phyloP scores from a whole-genome alignment of 129 eudicot species.

The Artemisia tridentata region DNA sequence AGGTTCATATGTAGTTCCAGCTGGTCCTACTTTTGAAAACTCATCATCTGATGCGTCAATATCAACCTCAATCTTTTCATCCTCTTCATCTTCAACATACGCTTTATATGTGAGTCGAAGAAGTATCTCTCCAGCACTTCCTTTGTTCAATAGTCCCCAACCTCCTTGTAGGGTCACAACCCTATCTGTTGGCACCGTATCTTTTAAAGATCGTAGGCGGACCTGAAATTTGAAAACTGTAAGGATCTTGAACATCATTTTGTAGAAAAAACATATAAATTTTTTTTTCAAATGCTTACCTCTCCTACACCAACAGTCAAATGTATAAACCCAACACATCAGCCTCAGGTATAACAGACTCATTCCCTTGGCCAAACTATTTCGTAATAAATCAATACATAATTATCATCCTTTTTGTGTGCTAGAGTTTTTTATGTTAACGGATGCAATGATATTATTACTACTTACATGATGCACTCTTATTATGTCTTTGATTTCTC shows the following conservation, averaged over 20 bases:
- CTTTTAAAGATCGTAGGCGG: slow-evolving; percentile 73
- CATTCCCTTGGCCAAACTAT: too few relatives aligned
- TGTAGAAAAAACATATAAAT: not conserved
- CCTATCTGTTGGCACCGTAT: slow-evolving; percentile 82
- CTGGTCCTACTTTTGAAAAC: slow-evolving; percentile 44
- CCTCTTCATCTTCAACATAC: too few relatives aligned
- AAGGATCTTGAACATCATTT: not conserved
- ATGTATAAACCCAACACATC: slow-evolving; percentile 78
- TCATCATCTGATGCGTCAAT: slow-evolving; percentile 60
- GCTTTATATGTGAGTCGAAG: too few relatives aligned
- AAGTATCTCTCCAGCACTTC: too few relatives aligned
- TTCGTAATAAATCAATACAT: too few relatives aligned
- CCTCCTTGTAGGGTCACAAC: slow-evolving; percentile 72
- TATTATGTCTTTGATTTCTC: too few relatives aligned
- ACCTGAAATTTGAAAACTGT: slow-evolving; percentile 40
- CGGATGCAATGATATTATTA: too few relatives aligned
- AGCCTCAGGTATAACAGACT: too few relatives aligned
- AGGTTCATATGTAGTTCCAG: slow-evolving; percentile 38
- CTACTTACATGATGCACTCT: too few relatives aligned
- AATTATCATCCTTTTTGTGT: too few relatives aligned
- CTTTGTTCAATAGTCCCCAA: slow-evolving; percentile 58
- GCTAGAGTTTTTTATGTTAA: too few relatives aligned
- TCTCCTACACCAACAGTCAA: slow-evolving; percentile 73
- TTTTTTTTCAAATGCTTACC: slow-evolving; percentile 39
- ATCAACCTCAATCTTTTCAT: too few relatives aligned